Evolutionary conservation across 2,329 filamentous ascomycete genomes (phyloP).

Genomic region (Dactylellina leptospora): DNA sequence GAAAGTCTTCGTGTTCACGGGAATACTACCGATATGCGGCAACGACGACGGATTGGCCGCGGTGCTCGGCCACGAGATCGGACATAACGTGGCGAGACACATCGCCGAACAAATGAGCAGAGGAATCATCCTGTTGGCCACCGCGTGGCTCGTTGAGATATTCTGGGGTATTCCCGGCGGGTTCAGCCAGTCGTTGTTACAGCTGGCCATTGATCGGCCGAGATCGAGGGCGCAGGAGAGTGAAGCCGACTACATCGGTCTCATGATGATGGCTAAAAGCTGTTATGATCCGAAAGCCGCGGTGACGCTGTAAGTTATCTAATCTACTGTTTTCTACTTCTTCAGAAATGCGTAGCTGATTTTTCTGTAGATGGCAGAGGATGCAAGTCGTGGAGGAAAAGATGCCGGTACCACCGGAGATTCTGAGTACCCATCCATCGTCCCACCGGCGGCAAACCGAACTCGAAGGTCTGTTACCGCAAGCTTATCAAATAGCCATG

Average conservation of each 20-base stretch:
- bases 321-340: not conserved
- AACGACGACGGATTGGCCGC: slow-evolving; percentile 76
- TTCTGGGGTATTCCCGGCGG: slow-evolving; percentile 57
- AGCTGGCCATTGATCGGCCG: slow-evolving; percentile 72
- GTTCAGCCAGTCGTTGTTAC: slow-evolving; percentile 65
- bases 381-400: slow-evolving; percentile 68
- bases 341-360: slow-evolving; percentile 6
- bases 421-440: slow-evolving; percentile 79
- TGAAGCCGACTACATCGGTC: slow-evolving; percentile 81
- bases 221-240: slow-evolving; percentile 76
- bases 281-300: slow-evolving; percentile 78
- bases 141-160: slow-evolving; percentile 59
- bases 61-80: slow-evolving; percentile 81
- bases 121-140: slow-evolving; percentile 59
- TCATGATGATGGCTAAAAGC: slow-evolving; percentile 83
- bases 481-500: slow-evolving; percentile 26
- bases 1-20: slow-evolving; percentile 81
- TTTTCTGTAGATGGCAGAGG: slow-evolving; percentile 63
- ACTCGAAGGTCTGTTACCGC: slow-evolving; percentile 23
- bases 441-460: slow-evolving; percentile 32
- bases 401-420: slow-evolving; percentile 70
- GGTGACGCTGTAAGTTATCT: slow-evolving; percentile 66
- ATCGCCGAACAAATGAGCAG: slow-evolving; percentile 70
- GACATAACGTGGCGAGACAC: slow-evolving; percentile 78
- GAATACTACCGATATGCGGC: slow-evolving; percentile 73